Evolutionary conservation across 441 rosid genomes (phyloP).

Genomic region (Pelargonium exstipulatum): DNA sequence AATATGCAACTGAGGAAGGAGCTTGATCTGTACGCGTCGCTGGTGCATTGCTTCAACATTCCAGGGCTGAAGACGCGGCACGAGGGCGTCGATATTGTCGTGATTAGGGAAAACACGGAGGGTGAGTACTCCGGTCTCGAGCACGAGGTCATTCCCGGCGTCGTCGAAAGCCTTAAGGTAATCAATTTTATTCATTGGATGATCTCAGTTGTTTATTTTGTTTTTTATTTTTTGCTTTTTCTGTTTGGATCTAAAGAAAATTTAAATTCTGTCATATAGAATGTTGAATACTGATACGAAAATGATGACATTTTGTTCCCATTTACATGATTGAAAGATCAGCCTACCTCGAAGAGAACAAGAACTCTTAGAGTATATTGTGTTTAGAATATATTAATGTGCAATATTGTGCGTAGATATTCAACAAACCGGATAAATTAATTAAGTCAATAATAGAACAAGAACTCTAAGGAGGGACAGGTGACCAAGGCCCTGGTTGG

Average conservation of each 20-base stretch:
- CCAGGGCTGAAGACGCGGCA: neutral
- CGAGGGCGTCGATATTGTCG: neutral
- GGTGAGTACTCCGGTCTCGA: neutral
- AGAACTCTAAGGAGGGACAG: too few relatives aligned
- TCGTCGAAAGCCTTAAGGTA: slow-evolving; percentile 4
- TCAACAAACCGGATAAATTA: too few relatives aligned
- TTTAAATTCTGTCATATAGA: too few relatives aligned
- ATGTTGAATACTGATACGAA: too few relatives aligned
- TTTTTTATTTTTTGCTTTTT: neutral
- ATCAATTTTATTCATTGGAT: neutral
- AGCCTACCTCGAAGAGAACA: too few relatives aligned
- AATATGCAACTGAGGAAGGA: neutral
- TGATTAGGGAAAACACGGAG: neutral
- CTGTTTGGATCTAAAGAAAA: neutral
- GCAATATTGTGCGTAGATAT: too few relatives aligned
- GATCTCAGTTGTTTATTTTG: neutral
- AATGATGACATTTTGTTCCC: too few relatives aligned
- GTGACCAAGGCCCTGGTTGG: too few relatives aligned
- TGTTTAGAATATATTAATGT: too few relatives aligned
- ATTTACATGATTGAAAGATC: too few relatives aligned
- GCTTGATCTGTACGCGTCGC: neutral
- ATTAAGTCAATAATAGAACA: too few relatives aligned
- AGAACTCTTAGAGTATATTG: too few relatives aligned
- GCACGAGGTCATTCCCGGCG: slow-evolving; percentile 5
- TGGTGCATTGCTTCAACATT: slow-evolving; percentile 1